Base-by-base conservation (phyloP, 768 basidiomycete species). In the Amanita rubescens region DNA sequence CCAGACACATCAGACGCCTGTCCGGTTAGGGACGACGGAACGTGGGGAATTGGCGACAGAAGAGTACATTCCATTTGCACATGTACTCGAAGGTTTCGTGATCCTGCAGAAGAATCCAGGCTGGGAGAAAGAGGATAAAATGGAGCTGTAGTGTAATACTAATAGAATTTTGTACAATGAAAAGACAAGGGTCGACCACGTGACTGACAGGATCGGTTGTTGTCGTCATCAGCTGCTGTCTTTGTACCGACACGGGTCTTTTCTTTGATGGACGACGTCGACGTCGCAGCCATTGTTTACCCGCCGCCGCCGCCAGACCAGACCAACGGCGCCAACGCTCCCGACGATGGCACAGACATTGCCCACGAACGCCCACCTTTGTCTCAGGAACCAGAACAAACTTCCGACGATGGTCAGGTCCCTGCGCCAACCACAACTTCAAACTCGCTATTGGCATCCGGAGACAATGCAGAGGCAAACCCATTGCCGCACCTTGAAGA, bases 1-100 rank as follows among this genome's bases (percentile, higher is more conserved):
- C 90, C 95, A 97, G 70, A 99, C 96, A 14, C 94, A 98, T 70
- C 84, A 90, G 64, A 93, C 96, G 42, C 96, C 95, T 1, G 96
- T 99, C 48, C 87, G 96, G 46, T 70, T 99, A 57, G 95, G 90
- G 5, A 94, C 93, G 55, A 93, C 87, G 2, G 96, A 98, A 66
- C 78, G 96, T 41, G 93, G 90, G 5, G 96, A 98, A 73, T 72
- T 98, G 57, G 96, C 93, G 12, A 98, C 96, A 43, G 95, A 98
- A 68, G 95, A 99, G 70, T 97, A 75, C 69, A 90, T 97, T 60
- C 87, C 94, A 2, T 99, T 89, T 67, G 80, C 84, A 38, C 82
- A 84, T 62, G 90, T 94, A 22, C 75, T 99, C 47, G 95, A 98
- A 69, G 94, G 94, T 55, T 87, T 96, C 60, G 89, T 94, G 35